A percentile compares a stretch with the other conserved stretches of the same genome.
These are phyloP conservation scores for Gonapodya prolifera DNA, from an alignment of 192 early-diverging fungal species.

Conservation along the genomic window DNA sequence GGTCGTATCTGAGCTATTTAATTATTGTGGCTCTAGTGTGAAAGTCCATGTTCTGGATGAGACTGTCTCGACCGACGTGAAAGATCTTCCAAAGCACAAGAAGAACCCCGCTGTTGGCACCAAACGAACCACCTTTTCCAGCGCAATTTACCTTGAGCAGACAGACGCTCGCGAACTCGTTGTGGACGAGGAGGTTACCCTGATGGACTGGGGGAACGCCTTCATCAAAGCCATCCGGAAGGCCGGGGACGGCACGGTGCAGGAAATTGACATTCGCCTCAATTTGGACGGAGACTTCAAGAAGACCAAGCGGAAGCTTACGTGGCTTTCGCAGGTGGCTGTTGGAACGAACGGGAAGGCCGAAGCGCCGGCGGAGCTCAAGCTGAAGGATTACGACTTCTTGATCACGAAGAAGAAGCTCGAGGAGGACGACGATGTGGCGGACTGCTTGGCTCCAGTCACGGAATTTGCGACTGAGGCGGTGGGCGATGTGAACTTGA, in stretches of 20 bases:
- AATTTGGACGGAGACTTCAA: conserved; percentile 94
- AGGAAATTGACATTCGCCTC: conserved; percentile 48
- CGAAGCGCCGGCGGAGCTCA: conserved; percentile 41
- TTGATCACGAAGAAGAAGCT: conserved; percentile 97
- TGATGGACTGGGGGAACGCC: conserved; percentile 99
- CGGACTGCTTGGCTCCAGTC: conserved; percentile 68
- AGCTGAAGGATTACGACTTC: conserved; percentile 89
- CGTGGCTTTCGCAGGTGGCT: conserved; percentile 59
- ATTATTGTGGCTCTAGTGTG: conserved; percentile 27
- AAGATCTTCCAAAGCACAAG: conserved; percentile 79
- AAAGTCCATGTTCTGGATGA: conserved; percentile 54
- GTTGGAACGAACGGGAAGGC: conserved; percentile 14
- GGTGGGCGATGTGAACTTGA: neutral
- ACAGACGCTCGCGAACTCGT: conserved; percentile 73
- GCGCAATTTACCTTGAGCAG: conserved; percentile 68
- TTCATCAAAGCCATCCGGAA: conserved; percentile 66
- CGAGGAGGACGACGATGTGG: conserved; percentile 78
- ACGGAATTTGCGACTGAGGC: conserved; percentile 50
- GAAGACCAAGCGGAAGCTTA: conserved; percentile 97
- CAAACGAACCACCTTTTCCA: conserved; percentile 71
- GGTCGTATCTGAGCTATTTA: neutral
- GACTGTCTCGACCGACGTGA: conserved; percentile 32
- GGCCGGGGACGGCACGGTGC: conserved; percentile 39
- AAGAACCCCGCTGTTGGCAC: conserved; percentile 88
- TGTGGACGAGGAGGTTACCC: conserved; percentile 83